These are phyloP conservation scores for Candida manassasensis DNA, from an alignment of 805 yeast species.

Conservation along the genomic window DNA sequence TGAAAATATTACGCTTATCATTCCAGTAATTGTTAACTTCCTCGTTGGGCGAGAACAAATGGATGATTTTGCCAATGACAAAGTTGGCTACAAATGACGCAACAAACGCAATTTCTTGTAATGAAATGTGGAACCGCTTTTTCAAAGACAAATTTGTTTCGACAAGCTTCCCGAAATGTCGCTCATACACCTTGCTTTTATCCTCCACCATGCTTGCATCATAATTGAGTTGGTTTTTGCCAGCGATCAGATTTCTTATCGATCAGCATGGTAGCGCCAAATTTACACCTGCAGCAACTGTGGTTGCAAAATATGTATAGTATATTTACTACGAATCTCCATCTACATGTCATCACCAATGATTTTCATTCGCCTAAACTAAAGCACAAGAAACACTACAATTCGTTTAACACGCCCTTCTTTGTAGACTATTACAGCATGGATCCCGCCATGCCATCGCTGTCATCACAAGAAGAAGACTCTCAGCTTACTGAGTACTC, in stretches of 20 bases:
- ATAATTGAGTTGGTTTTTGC: too few relatives aligned
- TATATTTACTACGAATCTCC: too few relatives aligned
- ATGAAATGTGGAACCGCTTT: conserved; percentile 10
- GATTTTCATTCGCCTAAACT: conserved; percentile 54
- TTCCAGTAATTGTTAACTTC: conserved; percentile 48
- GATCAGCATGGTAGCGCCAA: too few relatives aligned
- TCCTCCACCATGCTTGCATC: background rate
- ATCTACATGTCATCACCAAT: conserved; percentile 65
- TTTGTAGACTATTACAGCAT: conserved; percentile 53
- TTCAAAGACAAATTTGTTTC: conserved; percentile 2
- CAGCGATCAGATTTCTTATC: too few relatives aligned
- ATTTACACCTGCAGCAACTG: too few relatives aligned
- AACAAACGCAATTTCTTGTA: conserved; percentile 24
- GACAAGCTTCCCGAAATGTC: conserved; percentile 6
- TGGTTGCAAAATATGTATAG: too few relatives aligned
- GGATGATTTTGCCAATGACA: conserved; percentile 48
- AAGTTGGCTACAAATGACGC: conserved; percentile 39
- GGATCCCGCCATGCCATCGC: conserved; percentile 11
- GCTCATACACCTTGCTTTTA: conserved; percentile 7
- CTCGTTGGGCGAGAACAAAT: conserved; percentile 40
- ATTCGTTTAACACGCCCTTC: conserved; percentile 63
- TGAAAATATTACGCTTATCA: conserved; percentile 65
- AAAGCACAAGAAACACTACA: conserved; percentile 64
- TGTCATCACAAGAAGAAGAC: conserved; percentile 1
- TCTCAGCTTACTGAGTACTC: conserved; percentile 3